Conservation (phyloP, 495 filamentous ascomycete species). For the Trypethelium eluteriae region DNA sequence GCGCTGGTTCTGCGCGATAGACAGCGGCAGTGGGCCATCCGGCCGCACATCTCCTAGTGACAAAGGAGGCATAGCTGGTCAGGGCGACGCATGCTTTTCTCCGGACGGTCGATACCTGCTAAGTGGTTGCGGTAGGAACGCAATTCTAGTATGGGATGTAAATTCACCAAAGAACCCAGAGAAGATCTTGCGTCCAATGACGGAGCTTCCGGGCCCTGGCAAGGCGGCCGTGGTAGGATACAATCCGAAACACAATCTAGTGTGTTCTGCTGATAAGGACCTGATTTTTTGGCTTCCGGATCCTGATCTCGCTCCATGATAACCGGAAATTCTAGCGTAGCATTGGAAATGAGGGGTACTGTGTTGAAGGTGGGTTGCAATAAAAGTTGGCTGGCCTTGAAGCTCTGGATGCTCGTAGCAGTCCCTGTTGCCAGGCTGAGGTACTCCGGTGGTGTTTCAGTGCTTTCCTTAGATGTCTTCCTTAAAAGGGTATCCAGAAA, state of each 20-base stretch:
- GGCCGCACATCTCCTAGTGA: constrained; percentile 45
- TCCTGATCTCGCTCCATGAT: constrained; percentile 38
- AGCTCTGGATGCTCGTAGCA: too few species aligned
- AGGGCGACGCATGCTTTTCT: constrained; percentile 80
- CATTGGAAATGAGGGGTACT: too few species aligned
- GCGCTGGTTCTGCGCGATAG: constrained; percentile 48
- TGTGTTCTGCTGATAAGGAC: constrained; percentile 81
- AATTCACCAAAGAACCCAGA: constrained; percentile 47
- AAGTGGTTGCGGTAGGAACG: constrained; percentile 57
- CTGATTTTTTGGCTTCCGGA: constrained; percentile 87
- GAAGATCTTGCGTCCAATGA: constrained; percentile 56
- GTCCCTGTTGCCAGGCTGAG: too few species aligned
- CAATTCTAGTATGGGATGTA: constrained; percentile 78
- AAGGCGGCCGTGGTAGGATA: constrained; percentile 70
- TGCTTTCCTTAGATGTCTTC: too few species aligned
- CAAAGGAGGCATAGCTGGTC: constrained; percentile 33
- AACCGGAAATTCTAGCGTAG: too few species aligned
- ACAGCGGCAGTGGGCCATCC: constrained; percentile 40
- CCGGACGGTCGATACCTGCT: constrained; percentile 82
- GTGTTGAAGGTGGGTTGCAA: too few species aligned
- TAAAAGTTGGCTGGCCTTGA: too few species aligned
- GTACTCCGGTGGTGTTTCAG: too few species aligned
- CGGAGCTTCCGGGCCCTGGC: constrained; percentile 56
- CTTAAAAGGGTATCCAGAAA: too few species aligned
- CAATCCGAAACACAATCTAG: constrained; percentile 83